A percentile compares a stretch with the other conserved stretches of the same genome.
These are phyloP conservation scores for Pseudonitzschia delicatissima DNA, from an alignment of 108 stramenopile species.

Conservation along the genomic window DNA sequence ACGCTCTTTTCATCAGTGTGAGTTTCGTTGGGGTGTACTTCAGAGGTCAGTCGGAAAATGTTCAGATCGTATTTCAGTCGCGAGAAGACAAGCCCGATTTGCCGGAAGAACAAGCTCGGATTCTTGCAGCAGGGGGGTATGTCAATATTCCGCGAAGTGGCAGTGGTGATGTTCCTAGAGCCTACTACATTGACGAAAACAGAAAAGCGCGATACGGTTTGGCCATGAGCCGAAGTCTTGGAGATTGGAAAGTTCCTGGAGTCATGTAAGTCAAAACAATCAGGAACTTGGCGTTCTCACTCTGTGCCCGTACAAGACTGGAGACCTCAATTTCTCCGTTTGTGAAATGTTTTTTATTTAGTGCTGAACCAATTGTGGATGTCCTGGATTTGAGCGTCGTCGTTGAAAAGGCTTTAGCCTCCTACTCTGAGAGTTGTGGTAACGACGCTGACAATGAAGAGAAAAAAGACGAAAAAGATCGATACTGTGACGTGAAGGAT, in stretches of 20 bases:
- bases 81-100: constrained; percentile 75
- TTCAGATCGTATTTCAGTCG: constrained; percentile 55
- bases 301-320: too few relatives aligned
- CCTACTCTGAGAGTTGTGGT: constrained; percentile 12
- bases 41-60: not conserved
- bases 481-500: constrained; percentile 11
- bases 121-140: constrained; percentile 67
- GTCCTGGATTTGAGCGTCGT: constrained; percentile 46
- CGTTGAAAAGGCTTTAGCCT: constrained; percentile 16
- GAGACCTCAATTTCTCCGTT: too few relatives aligned
- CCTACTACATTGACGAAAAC: constrained; percentile 49
- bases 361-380: constrained; percentile 75
- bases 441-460: not conserved
- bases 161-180: constrained; percentile 53
- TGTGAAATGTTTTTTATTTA: not conserved
- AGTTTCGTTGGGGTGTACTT: constrained; percentile 18
- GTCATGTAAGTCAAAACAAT: constrained; percentile 34
- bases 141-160: constrained; percentile 54
- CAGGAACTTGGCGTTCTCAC: not conserved
- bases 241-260: constrained; percentile 79
- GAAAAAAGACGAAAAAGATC: constrained; percentile 5
- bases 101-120: constrained; percentile 60
- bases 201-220: constrained; percentile 58
- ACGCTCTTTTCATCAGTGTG: constrained; percentile 44
- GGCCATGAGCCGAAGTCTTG: constrained; percentile 82